Evolutionary conservation across 176 grass and related monocot genomes (phyloP), one percentile per base, ranked within the genome.

Genomic region (Echinochloa phyllopogon): DNA sequence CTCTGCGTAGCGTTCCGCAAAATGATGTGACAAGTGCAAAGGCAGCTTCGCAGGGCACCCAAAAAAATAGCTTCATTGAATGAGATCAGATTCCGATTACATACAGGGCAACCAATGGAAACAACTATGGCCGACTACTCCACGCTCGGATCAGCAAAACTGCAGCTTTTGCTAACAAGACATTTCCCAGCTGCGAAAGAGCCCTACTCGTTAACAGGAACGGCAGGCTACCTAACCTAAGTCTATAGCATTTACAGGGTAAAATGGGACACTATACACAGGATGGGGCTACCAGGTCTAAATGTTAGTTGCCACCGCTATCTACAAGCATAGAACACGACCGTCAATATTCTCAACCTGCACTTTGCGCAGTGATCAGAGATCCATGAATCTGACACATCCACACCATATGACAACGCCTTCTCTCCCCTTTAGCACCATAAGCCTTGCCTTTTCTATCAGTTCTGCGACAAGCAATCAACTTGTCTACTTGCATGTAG

Each of bases 231-330:
- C 69, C 68, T 86, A 79, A 69, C 76, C 82, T 69, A 84, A 64
- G 52, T 72, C 87, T 90, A 84, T 92, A 84, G 82, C 75, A 89
- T 93, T 78, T 90, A 93, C 91, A 93, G 65, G 87, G 69, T 87
- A 79, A 80, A 80, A 80, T 7, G 80, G 77, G 75, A 63, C 60
- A 63, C 50, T 91, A 79, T 87, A 87, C 89, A 91, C 24, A 40
- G 85, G 75, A 62, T 25, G 75, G 81, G 63, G 80, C 89, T 84
- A 91, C 81, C 82, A 83, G 61, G 37, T 84, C 89, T 87, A 87
- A 74, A 90, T 84, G 89, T 90, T 69, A 91, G 85, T 71, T 87
- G 69, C 52, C 75, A 75, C 69, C 78, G 17, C 89, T 91, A 91
- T 91, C 89, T 87, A 91, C 89, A 91, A 75, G 75, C 75, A 91